Evolutionary conservation across 495 filamentous ascomycete genomes (phyloP).

Genomic region (Penicillium tannophilum): DNA sequence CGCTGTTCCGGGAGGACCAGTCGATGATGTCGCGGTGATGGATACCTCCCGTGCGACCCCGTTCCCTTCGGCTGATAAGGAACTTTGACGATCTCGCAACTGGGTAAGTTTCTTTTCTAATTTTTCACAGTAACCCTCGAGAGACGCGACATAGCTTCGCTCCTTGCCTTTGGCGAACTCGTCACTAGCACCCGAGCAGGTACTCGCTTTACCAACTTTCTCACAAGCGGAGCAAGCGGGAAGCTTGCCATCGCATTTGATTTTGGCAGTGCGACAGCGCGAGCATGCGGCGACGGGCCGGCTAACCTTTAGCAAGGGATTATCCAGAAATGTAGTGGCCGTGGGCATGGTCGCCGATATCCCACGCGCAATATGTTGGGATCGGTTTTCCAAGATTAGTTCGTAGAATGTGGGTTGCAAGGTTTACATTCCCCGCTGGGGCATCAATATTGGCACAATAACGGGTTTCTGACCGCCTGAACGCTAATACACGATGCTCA

Average conservation of each 20-base stretch:
- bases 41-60: slow-evolving; percentile 61
- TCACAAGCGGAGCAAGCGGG: slow-evolving; percentile 93
- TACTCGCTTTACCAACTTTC: slow-evolving; percentile 72
- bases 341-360: slow-evolving; percentile 24
- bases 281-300: slow-evolving; percentile 91
- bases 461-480: slow-evolving; percentile 1
- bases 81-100: slow-evolving; percentile 56
- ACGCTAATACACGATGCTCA: neutral
- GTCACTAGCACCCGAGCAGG: slow-evolving; percentile 92
- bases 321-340: slow-evolving; percentile 56
- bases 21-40: slow-evolving; percentile 45
- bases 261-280: slow-evolving; percentile 88
- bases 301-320: slow-evolving; percentile 83
- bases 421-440: slow-evolving; percentile 1
- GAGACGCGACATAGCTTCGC: slow-evolving; percentile 88
- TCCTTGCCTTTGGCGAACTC: slow-evolving; percentile 94
- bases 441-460: neutral
- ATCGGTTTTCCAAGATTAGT: neutral
- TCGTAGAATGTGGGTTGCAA: neutral
- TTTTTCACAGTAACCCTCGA: slow-evolving; percentile 85
- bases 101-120: slow-evolving; percentile 72
- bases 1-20: slow-evolving; percentile 35
- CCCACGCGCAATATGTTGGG: neutral
- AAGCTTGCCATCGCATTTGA: slow-evolving; percentile 94
- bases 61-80: slow-evolving; percentile 57